phyloP scores from a whole-genome alignment of 2,329 filamentous ascomycete genomes.

The Colletotrichum limetticola region DNA sequence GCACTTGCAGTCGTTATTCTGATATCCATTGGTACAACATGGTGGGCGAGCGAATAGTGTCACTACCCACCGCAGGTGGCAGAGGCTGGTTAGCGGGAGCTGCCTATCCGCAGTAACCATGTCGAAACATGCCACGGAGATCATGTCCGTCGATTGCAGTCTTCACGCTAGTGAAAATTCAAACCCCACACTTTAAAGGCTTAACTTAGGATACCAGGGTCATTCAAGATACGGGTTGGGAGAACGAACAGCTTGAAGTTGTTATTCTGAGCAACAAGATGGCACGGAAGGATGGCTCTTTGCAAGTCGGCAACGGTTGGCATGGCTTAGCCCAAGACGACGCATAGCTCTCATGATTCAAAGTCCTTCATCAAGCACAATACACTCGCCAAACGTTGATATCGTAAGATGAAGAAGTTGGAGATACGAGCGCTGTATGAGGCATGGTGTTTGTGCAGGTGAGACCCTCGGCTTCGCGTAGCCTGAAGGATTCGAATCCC shows the following conservation, averaged over 20 bases:
- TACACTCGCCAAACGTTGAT: not conserved
- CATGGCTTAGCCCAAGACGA: not conserved
- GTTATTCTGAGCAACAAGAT: not conserved
- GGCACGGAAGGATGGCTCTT: not conserved
- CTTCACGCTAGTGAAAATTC: not conserved
- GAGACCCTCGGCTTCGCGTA: not conserved
- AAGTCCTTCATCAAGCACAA: not conserved
- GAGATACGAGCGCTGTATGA: not conserved
- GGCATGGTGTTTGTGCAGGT: not conserved
- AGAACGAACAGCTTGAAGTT: not conserved
- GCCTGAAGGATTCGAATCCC: not conserved
- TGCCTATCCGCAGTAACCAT: too few relatives aligned
- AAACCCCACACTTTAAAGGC: not conserved
- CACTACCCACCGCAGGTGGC: not conserved
- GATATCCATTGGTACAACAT: not conserved
- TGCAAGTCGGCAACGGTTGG: not conserved
- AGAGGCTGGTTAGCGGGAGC: not conserved
- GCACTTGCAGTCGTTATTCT: not conserved
- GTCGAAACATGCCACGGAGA: not conserved
- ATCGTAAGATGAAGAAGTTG: not conserved
- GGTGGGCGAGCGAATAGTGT: not conserved
- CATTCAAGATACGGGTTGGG: not conserved
- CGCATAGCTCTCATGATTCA: not conserved
- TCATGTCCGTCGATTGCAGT: not conserved
- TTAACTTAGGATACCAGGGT: not conserved